phyloP scores from a whole-genome alignment of 78 protist species.

The Planoprotostelium fungivorum region DNA sequence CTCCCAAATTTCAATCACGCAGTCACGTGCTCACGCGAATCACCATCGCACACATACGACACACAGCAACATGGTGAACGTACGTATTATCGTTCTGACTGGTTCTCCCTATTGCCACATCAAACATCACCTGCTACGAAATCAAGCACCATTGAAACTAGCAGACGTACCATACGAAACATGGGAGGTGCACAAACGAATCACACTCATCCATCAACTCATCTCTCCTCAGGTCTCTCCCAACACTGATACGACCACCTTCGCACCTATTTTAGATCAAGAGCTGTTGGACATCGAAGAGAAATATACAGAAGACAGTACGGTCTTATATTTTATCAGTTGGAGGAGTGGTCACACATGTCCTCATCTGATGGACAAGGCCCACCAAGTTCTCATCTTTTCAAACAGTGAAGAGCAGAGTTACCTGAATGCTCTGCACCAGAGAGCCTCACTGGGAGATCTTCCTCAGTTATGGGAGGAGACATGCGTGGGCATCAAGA shows the following conservation, averaged over 20 bases:
- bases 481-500: neutral
- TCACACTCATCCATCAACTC: neutral
- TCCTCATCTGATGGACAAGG: neutral
- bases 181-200: neutral
- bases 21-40: no score
- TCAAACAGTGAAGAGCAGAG: neutral
- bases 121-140: neutral
- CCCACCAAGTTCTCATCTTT: neutral
- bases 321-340: neutral
- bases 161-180: neutral
- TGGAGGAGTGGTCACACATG: neutral
- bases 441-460: neutral
- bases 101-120: neutral
- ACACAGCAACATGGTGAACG: no score
- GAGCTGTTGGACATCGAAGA: neutral
- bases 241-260: neutral
- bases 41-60: no score
- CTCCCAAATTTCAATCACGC: no score
- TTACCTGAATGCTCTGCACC: neutral
- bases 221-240: neutral
- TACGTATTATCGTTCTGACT: neutral
- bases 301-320: neutral
- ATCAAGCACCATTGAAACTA: neutral
- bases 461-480: neutral
- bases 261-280: neutral